Base-by-base conservation (phyloP, 345 rosid genomes). In the Gossypium sturtianum region DNA sequence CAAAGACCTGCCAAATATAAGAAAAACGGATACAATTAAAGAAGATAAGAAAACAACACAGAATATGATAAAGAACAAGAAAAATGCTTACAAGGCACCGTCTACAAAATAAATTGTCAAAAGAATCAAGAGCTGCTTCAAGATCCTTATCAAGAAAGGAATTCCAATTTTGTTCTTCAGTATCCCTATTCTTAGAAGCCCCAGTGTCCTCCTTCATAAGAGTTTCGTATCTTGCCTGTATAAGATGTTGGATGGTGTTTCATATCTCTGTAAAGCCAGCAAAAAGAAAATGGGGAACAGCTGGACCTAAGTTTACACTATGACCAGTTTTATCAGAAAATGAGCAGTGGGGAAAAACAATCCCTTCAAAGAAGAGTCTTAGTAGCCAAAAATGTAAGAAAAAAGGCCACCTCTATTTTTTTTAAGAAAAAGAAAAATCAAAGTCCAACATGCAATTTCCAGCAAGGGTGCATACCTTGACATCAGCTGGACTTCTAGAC, bases 91-190 rank as follows among this genome's bases (percentile, higher is more conserved):
- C 99, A 77, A 93, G 97, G 84, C 99, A 96, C 76, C 99, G 85
- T 56, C 99, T 94, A 75, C 99, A 96, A 82, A 96, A 93, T 19
- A 96, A 83, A 78, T 96, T 96, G 87, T 96, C 99, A 66, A 96
- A 96, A 74, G 99, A 96, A 90, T 96, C 99, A 76, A 90, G 84
- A 76, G 97, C 98, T 81, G 96, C 97, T 82, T 95, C 99, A 80
- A 95, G 89, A 89, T 95, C 98, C 83, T 91, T 96, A 68, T 80
- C 91, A 58, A 86, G 83, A 81, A 90, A 86, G 75, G 90, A 76
- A 80, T 83, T 91, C 84, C 84, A 76, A 74, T 80, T 74, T 66
- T 86, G 92, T 59, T 77, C 86, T 75, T 85, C 89, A 45, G 74
- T 84, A 74, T 84, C 83, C 78, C 80, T 84, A 65, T 82, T 80